Evolutionary conservation across 805 yeast species (phyloP).

Genomic region (Spathaspora girioi): DNA sequence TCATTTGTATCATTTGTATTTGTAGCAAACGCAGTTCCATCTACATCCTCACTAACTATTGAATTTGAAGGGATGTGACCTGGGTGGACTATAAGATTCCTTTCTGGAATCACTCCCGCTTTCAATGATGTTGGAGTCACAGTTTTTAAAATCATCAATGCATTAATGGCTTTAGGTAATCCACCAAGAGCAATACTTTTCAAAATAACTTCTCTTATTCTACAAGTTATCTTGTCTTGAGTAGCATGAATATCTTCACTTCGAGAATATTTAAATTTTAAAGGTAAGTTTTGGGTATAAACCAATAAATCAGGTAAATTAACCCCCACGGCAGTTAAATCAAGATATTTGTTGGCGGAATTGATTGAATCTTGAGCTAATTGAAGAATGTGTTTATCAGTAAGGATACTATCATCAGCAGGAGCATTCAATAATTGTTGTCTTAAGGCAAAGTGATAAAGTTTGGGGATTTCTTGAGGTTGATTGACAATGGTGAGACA

Average conservation of each 20-base stretch:
- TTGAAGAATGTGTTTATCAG: conserved; percentile 28
- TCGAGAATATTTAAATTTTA: conserved; percentile 29
- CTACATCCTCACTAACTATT: conserved; percentile 35
- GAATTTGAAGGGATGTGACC: conserved; percentile 35
- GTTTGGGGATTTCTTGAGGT: conserved; percentile 73
- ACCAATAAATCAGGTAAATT: conserved; percentile 37
- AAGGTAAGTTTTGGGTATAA: conserved; percentile 35
- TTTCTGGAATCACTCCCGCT: conserved; percentile 20
- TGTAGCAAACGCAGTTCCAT: conserved; percentile 31
- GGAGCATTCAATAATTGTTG: conserved; percentile 37
- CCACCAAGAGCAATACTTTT: conserved; percentile 81
- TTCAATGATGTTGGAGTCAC: conserved; percentile 54
- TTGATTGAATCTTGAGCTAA: conserved; percentile 38
- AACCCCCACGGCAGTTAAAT: conserved; percentile 38
- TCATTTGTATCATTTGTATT: too few relatives aligned
- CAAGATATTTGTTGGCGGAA: conserved; percentile 35
- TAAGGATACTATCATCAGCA: conserved; percentile 23
- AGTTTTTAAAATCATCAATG: conserved; percentile 59
- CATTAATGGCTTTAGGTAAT: conserved; percentile 79
- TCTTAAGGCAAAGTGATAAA: conserved; percentile 65
- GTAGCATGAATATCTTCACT: conserved; percentile 33
- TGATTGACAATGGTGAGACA: conserved; percentile 77
- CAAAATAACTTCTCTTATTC: conserved; percentile 72
- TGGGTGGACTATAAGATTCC: conserved; percentile 27
- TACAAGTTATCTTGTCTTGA: conserved; percentile 40